A percentile compares a stretch with the other conserved stretches of the same genome.
phyloP scores from a whole-genome alignment of 2,329 filamentous ascomycete species.

The Ophiostoma himal-ulmi region DNA sequence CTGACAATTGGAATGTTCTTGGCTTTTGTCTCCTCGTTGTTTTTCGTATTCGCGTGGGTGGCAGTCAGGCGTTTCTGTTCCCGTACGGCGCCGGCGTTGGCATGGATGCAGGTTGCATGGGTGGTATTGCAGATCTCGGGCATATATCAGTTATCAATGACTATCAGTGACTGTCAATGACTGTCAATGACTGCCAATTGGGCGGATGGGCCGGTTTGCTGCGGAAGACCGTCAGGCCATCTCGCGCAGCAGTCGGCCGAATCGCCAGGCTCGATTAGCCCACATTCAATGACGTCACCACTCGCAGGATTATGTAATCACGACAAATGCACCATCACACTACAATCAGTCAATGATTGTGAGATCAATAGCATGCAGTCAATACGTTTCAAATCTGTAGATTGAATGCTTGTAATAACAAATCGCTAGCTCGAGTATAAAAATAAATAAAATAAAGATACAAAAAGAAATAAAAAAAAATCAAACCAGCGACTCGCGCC shows the following conservation, averaged over 20 bases:
- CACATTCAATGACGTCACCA: no score
- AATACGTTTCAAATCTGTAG: no score
- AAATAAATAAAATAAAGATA: not conserved
- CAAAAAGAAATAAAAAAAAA: not conserved
- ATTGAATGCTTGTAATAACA: no score
- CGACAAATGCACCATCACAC: not conserved
- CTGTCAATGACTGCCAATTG: no score
- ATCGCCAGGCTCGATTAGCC: no score
- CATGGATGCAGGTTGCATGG: not conserved
- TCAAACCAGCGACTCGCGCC: constrained; percentile 22
- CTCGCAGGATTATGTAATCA: no score
- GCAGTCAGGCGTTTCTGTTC: not conserved
- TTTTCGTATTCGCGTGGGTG: not conserved
- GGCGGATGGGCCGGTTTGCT: no score
- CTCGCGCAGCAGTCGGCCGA: no score
- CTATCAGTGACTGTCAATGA: no score
- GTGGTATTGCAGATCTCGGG: not conserved
- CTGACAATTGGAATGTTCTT: not conserved
- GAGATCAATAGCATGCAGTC: not conserved
- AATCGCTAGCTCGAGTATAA: not conserved
- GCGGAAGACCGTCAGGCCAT: no score
- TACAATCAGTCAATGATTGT: not conserved
- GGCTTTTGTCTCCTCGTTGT: not conserved
- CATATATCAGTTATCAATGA: no score
- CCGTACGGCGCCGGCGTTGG: not conserved